Base-by-base conservation (phyloP, 805 yeast species). In the Cephaloascus fragrans region DNA sequence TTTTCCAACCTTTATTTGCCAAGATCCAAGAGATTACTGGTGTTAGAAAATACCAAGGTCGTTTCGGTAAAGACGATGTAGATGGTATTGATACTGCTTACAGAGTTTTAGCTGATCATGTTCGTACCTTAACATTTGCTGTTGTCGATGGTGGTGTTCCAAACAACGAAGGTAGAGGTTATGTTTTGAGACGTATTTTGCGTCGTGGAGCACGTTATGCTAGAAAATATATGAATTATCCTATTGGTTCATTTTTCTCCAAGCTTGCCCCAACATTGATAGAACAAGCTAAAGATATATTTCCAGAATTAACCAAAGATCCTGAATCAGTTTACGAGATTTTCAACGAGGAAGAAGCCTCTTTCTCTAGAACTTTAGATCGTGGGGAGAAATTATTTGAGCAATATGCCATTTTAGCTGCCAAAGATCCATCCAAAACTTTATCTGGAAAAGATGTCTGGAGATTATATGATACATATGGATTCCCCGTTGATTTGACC, bases 81-180 rank as follows among this genome's bases (percentile, higher is more conserved):
- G 97, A 93, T 56, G 97, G 97, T 58, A 77, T 93, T 47, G 99
- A 93, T 58, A 93, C 97, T 34, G 97, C 98, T 39, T 93, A 93
- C 70, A 79, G 99, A 62, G 97, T 93, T 34, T 75, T 93, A 50
- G 98, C 98, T 40, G 99, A 93, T 65, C 99, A 93, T 59, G 97
- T 93, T 29, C 82, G 99, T 65, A 93, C 99, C 19, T 73, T 93
- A 58, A 86, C 96, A 2, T 86, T 93, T 62, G 97, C 99, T 37
- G 73, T 93, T 43, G 85, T 95, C 32, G 99, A 93, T 61, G 99
- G 99, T 55, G 99, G 98, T 56, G 97, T 93, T 41, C 99, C 99
- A 56, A 93, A 93, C 67, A 93, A 89, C 56, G 98, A 93, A 58
- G 99, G 99, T 52, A 83, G 98, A 67, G 99, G 99, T 52, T 93